Evolutionary conservation across 106 monocot genomes (phyloP).

Genomic region (Dendrobium huoshanense): DNA sequence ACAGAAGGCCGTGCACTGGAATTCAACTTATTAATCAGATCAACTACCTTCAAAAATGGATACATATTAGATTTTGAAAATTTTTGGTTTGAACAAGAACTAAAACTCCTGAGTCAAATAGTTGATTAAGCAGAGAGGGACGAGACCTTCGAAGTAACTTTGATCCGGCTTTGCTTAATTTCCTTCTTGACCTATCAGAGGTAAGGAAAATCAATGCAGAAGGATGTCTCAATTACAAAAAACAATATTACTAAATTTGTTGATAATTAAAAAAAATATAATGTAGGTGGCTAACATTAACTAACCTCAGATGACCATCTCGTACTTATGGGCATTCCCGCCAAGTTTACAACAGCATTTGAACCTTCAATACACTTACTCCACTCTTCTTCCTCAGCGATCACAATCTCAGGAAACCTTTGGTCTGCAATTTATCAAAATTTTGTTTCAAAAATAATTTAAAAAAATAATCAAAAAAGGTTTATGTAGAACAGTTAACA

Average conservation of each 20-base stretch:
- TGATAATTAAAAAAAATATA: neutral
- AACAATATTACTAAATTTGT: neutral
- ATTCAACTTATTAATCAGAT: conserved; percentile 45
- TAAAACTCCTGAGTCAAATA: neutral
- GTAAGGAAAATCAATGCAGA: conserved; percentile 7
- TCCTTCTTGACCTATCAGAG: conserved; percentile 68
- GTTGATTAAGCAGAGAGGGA: neutral
- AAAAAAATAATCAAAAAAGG: neutral
- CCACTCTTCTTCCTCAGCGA: conserved; percentile 82
- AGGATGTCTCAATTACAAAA: neutral
- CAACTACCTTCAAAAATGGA: conserved; percentile 51
- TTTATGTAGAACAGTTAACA: neutral
- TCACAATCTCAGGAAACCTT: conserved; percentile 45
- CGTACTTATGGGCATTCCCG: conserved; percentile 84
- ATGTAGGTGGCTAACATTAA: neutral
- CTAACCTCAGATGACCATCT: conserved; percentile 83
- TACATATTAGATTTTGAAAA: neutral
- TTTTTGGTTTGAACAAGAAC: neutral
- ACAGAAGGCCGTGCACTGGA: conserved; percentile 55
- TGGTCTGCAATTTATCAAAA: conserved; percentile 33
- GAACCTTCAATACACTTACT: conserved; percentile 49
- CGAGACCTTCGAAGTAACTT: conserved; percentile 58
- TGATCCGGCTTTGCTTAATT: conserved; percentile 68
- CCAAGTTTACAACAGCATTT: conserved; percentile 79
- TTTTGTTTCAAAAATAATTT: neutral